Base-by-base conservation (phyloP, 116 monocot species). In the Phalaenopsis hybrid region DNA sequence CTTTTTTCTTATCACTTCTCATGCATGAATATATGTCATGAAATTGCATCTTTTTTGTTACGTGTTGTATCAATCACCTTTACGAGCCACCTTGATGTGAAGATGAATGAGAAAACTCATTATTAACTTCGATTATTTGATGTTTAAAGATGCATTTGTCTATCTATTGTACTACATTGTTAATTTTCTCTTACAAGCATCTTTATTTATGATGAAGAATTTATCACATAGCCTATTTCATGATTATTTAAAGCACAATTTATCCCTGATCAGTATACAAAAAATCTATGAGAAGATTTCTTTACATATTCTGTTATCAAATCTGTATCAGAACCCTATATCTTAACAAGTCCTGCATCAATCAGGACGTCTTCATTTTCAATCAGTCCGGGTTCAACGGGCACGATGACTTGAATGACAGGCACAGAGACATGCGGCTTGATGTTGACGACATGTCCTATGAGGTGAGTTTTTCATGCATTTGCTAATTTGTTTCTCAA, bases 361-460 rank as follows among this genome's bases (percentile, higher is more conserved):
- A 78, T 44, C 83, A 90, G 88, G 86, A 85, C 69, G 78, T 86
- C 58, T 81, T 91, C 77, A 50, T 89, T 1, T 79, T 87, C 78
- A 86, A 87, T 18, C 88, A 88, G 55, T 75, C 88, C 8, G 37
- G 85, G 18, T 82, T 89, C 70, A 82, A 85, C 69, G 91, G 91
- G n/a, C 85, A 84, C 16, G 80, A 74, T 12, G 89, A 94, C 33
- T 61, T 92, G 86, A 88, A 92, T 58, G 96, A 96, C 75, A 88
- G 94, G 69, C 96, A 96, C 70, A 85, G 96, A 82, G 96, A 94
- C 83, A 91, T 96, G 96, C 88, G 96, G 65, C 96, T 96, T 51
- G 96, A 96, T 85, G 93, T 96, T 12, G 96, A 96, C 79, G 92
- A 94, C 52, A 96, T 96, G 96, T 92, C 96, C 46, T 96, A 96